Conservation (phyloP, 2,329 filamentous ascomycete species). For the Blastomyces parvus region DNA sequence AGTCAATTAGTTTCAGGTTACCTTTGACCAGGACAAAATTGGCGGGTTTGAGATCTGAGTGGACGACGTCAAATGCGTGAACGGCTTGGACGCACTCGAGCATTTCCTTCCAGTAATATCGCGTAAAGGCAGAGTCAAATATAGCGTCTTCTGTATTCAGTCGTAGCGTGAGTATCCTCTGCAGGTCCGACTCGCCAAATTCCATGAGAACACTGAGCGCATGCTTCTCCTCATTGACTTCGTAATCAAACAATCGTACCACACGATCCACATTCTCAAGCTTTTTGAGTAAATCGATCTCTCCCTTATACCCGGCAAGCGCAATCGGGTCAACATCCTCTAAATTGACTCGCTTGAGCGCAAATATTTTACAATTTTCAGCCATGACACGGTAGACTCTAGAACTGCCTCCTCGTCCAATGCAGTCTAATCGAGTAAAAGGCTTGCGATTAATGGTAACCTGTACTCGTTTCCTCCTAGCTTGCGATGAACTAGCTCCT, state of each 20-base stretch:
- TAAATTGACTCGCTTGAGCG: constrained; percentile 82
- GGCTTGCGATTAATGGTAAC: constrained; percentile 83
- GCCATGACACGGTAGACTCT: constrained; percentile 96
- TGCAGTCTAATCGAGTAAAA: constrained; percentile 80
- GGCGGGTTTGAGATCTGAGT: constrained; percentile 92
- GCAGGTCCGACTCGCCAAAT: constrained; percentile 87
- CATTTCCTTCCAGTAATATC: constrained; percentile 99
- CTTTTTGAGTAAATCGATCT: constrained; percentile 82
- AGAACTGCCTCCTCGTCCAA: constrained; percentile 85
- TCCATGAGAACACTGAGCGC: constrained; percentile 91
- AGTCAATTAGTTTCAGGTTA: constrained; percentile 90
- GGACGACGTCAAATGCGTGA: constrained; percentile 83
- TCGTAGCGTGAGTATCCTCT: constrained; percentile 68
- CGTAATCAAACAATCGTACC: constrained; percentile 81
- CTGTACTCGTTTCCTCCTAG: constrained; percentile 67
- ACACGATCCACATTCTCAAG: constrained; percentile 80
- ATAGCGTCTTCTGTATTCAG: constrained; percentile 61
- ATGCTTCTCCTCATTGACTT: constrained; percentile 87
- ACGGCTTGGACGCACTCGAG: constrained; percentile 87
- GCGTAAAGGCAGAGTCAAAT: constrained; percentile 81
- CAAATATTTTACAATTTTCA: constrained; percentile 92
- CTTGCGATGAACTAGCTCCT: constrained; percentile 66
- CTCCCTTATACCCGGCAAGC: constrained; percentile 81
- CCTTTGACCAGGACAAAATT: constrained; percentile 94
- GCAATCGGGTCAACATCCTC: constrained; percentile 80